Base-by-base conservation (phyloP, 2,329 filamentous ascomycete species). In the Sporothrix sp. region DNA sequence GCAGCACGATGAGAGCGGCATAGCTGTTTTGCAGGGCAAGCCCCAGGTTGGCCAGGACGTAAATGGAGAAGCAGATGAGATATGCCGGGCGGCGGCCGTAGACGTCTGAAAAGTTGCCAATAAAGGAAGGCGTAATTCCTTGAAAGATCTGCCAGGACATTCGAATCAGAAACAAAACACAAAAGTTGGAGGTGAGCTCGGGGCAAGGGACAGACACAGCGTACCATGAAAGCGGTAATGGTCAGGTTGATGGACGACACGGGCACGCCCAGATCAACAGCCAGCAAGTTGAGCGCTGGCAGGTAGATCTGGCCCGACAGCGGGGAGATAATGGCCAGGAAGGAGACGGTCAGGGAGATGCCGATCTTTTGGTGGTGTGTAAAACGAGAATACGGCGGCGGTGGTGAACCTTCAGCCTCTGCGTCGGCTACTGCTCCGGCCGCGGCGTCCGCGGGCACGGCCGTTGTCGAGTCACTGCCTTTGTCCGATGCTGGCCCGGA, bases 71-170 rank as follows among this genome's bases (percentile, higher is more conserved):
- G 27, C 64, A 68, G 46, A 71, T 52, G 1, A 75, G 59, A 54
- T 73, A 76, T 1, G 68, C 69, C 0, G 71, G 72, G 2, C 74
- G 66, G 7, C 73, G 65, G 5, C 74, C 74, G n/a, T 66, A 58
- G 21, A 59, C 63, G 57, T 78, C 76, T 7, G 71, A 69, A 14
- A 78, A 63, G 49, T 70, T 68, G 13, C 71, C 74, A 16, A 74
- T 65, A 52, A 78, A 65, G 9, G 67, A 64, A 0, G 75, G 75
- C 1, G 73, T 68, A 4, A 79, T 58, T 27, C 69, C 74, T 64
- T 77, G 74, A 45, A 78, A 69, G 44, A 78, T 55, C 53, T 55
- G 23, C 3, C 2, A 6, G 1, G n/a, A n/a, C n/a, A n/a, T n/a
- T n/a, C n/a, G n/a, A n/a, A n/a, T n/a, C n/a, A n/a, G n/a, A n/a